These are phyloP conservation scores for Graphilbum sp. DNA, from an alignment of 2,329 filamentous ascomycete genomes.

Conservation along the genomic window DNA sequence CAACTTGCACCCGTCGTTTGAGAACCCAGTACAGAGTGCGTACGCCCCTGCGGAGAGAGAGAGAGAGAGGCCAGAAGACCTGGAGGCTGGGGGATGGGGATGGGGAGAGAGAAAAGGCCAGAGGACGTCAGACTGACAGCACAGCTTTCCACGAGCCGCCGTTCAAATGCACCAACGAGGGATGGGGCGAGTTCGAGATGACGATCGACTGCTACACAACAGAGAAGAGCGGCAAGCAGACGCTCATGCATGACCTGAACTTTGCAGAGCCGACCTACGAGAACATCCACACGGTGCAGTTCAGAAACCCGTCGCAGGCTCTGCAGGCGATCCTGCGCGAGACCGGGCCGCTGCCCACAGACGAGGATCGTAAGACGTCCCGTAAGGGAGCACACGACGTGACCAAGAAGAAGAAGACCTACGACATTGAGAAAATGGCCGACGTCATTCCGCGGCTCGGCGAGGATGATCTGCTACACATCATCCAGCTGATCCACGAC, in stretches of 20 bases:
- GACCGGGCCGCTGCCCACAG: constrained; percentile 69
- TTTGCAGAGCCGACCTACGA: constrained; percentile 74
- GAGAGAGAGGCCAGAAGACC: no score
- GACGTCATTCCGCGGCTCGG: constrained; percentile 76
- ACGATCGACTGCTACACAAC: constrained; percentile 65
- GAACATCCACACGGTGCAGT: constrained; percentile 60
- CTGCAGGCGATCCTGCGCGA: constrained; percentile 65
- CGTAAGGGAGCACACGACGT: constrained; percentile 44
- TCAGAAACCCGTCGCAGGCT: constrained; percentile 86
- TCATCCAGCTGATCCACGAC: constrained; percentile 97
- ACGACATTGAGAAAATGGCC: constrained; percentile 91
- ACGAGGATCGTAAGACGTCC: constrained; percentile 44
- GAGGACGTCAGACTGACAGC: background rate
- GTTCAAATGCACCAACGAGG: constrained; percentile 82
- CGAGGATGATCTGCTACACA: constrained; percentile 85
- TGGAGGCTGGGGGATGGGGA: background rate
- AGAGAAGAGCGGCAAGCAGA: constrained; percentile 71
- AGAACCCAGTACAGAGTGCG: constrained; percentile 71
- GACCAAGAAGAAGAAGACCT: constrained; percentile 61
- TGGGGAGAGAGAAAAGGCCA: background rate
- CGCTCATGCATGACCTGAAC: constrained; percentile 78
- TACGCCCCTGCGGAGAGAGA: no score
- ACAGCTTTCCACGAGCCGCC: constrained; percentile 68
- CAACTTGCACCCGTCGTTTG: constrained; percentile 87
- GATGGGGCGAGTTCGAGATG: constrained; percentile 99